Base-by-base conservation (phyloP, 1,284 basidiomycete species). In the Tylopilus orsonianus region DNA sequence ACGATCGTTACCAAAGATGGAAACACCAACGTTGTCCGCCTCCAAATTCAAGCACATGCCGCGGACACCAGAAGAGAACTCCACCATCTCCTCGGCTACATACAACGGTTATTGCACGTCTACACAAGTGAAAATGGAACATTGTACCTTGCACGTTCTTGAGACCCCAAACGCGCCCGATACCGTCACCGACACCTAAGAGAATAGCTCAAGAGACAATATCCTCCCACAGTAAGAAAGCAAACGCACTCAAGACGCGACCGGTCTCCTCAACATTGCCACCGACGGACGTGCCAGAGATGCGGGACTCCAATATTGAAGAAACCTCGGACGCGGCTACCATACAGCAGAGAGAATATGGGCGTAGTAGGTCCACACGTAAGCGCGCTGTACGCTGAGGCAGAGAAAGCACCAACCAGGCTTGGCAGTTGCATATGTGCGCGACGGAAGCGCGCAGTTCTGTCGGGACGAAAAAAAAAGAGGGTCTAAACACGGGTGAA, bases 1-100 rank as follows among this genome's bases (percentile, higher is more conserved):
- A 85, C 95, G 93, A 79, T 98, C 96, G 76, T 93, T 96, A 90
- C 96, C 96, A 81, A 99, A 98, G 79, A 98, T 95, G 79, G 96
- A 94, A 68, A 99, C 93, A 94, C 96, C 96, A 79, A 98, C 95
- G 69, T 97, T 96, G 90, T 98, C 96, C 77, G 95, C 93, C 79
- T 99, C 96, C 85, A 99, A 90, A 90, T 99, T 99, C 73, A 99
- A 79, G 75, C 92, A 95, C 94, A 97, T 97, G 78, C 92, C 93
- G 70, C 92, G 91, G 68, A 99, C 86, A 79, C 96, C 96, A 50
- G 96, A 98, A 52, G 95, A 93, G 85, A 99, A 99, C 83, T 99
- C 96, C 83, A 99, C 96, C 96, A 99, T 98, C 86, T 99, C 96
- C 79, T 99, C 96, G 79, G 90, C 90, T 91, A 66, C 53, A 48